Evolutionary conservation across 495 filamentous ascomycete species (phyloP).

Genomic region (Opeltia flavorubescens): DNA sequence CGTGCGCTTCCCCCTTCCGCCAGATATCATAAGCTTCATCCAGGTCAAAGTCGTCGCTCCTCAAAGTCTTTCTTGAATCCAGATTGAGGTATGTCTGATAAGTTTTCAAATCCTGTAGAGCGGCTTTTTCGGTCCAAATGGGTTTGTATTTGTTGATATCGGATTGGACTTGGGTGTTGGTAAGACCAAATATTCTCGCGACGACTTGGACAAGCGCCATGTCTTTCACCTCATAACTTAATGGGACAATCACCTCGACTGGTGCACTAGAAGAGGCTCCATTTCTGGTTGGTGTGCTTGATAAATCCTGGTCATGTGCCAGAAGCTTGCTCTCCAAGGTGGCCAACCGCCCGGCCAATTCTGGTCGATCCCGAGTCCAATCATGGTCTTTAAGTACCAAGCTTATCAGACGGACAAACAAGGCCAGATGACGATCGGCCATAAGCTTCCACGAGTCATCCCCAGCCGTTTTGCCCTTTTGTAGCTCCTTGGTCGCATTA

Average conservation of each 20-base stretch:
- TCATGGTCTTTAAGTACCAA: slow-evolving; percentile 66
- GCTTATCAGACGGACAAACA: slow-evolving; percentile 81
- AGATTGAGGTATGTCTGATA: slow-evolving; percentile 81
- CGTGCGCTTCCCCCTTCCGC: slow-evolving; percentile 71
- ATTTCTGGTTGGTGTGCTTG: slow-evolving; percentile 37
- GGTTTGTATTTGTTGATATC: slow-evolving; percentile 72
- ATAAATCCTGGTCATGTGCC: slow-evolving; percentile 85
- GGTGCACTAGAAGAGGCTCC: slow-evolving; percentile 42
- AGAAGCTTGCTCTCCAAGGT: slow-evolving; percentile 88
- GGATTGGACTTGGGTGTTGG: slow-evolving; percentile 59
- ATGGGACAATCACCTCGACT: slow-evolving; percentile 63
- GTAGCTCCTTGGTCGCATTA: slow-evolving; percentile 77
- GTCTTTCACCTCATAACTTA: slow-evolving; percentile 87
- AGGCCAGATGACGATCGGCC: slow-evolving; percentile 85
- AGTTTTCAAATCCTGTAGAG: slow-evolving; percentile 77
- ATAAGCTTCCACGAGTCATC: slow-evolving; percentile 87
- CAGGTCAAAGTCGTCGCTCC: slow-evolving; percentile 74
- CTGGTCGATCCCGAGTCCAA: slow-evolving; percentile 65
- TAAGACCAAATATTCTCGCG: slow-evolving; percentile 66
- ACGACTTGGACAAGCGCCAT: slow-evolving; percentile 89
- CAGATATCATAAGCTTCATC: slow-evolving; percentile 84
- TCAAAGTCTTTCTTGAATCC: slow-evolving; percentile 62
- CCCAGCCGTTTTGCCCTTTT: slow-evolving; percentile 62
- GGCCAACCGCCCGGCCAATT: slow-evolving; percentile 62
- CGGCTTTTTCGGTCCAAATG: slow-evolving; percentile 81